Conservation (phyloP, 495 filamentous ascomycete genomes). For the Talaromyces trachyspermus region DNA sequence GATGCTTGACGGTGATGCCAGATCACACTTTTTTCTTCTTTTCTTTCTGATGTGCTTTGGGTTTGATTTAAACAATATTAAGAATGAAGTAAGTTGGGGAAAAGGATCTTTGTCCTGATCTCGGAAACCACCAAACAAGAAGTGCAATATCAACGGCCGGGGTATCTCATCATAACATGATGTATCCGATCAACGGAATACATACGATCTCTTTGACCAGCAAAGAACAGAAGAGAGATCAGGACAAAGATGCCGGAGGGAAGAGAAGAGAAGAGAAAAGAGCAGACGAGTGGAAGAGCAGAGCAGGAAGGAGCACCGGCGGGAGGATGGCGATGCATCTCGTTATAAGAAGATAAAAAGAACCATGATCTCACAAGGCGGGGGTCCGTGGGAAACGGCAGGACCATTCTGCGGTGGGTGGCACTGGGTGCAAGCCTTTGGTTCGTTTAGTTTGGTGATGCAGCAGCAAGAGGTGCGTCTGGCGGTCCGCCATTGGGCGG, state of each 20-base stretch:
- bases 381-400: too few relatives aligned
- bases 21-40: too few relatives aligned
- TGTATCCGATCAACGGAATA: constrained; percentile 39
- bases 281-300: constrained; percentile 5
- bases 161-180: constrained; percentile 28
- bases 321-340: too few relatives aligned
- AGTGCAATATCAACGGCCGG: constrained; percentile 19
- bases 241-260: constrained; percentile 12
- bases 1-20: constrained; percentile 21
- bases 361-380: too few relatives aligned
- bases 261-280: constrained; percentile 13
- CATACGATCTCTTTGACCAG: constrained; percentile 28
- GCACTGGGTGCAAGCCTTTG: too few relatives aligned
- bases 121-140: not conserved
- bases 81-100: constrained; percentile 10
- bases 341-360: too few relatives aligned
- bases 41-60: too few relatives aligned
- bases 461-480: too few relatives aligned
- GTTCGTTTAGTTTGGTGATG: too few relatives aligned
- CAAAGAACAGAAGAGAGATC: constrained; percentile 21
- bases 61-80: constrained; percentile 8
- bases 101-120: constrained; percentile 11
- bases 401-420: too few relatives aligned
- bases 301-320: constrained; percentile 15
- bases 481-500: too few relatives aligned